phyloP scores from a whole-genome alignment of 495 filamentous ascomycete species.

The Penicillium ucsense region DNA sequence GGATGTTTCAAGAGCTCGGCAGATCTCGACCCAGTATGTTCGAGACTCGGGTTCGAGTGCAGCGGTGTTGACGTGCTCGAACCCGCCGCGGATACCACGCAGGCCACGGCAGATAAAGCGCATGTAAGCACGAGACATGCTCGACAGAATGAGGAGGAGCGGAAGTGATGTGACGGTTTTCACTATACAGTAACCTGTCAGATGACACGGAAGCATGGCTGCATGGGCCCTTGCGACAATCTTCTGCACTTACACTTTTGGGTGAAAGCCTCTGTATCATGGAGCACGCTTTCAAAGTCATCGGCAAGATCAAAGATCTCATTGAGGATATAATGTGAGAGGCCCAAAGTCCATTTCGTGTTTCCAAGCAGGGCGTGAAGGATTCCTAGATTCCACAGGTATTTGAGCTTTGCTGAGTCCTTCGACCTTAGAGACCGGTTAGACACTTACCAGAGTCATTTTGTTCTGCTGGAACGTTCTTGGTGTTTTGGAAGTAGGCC shows the following conservation, averaged over 20 bases:
- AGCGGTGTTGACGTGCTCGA: slow-evolving; percentile 17
- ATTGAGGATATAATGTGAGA: slow-evolving; percentile 60
- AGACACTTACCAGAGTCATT: slow-evolving; percentile 50
- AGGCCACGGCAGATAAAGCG: slow-evolving; percentile 58
- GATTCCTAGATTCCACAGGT: slow-evolving; percentile 18
- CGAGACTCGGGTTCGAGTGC: slow-evolving; percentile 26
- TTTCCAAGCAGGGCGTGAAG: slow-evolving; percentile 35
- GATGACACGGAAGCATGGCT: too few species aligned
- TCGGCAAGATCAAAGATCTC: slow-evolving; percentile 53
- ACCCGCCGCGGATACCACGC: slow-evolving; percentile 29
- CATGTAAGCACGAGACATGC: slow-evolving; percentile 62
- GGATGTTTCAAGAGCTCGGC: slow-evolving; percentile 30
- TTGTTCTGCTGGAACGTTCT: slow-evolving; percentile 41
- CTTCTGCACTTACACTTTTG: slow-evolving; percentile 27
- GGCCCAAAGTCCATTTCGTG: slow-evolving; percentile 55
- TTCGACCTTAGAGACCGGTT: too few species aligned
- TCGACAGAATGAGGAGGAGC: slow-evolving; percentile 61
- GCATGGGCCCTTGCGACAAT: too few species aligned
- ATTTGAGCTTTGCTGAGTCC: too few species aligned
- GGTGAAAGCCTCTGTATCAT: slow-evolving; percentile 33
- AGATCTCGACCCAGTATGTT: slow-evolving; percentile 33
- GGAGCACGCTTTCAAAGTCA: slow-evolving; percentile 35
- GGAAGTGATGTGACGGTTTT: slow-evolving; percentile 46
- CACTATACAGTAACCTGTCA: slow-evolving; percentile 11
- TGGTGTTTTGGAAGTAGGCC: slow-evolving; percentile 44